phyloP scores from a whole-genome alignment of 257 asterid species.

The Solanum tarapatanum region DNA sequence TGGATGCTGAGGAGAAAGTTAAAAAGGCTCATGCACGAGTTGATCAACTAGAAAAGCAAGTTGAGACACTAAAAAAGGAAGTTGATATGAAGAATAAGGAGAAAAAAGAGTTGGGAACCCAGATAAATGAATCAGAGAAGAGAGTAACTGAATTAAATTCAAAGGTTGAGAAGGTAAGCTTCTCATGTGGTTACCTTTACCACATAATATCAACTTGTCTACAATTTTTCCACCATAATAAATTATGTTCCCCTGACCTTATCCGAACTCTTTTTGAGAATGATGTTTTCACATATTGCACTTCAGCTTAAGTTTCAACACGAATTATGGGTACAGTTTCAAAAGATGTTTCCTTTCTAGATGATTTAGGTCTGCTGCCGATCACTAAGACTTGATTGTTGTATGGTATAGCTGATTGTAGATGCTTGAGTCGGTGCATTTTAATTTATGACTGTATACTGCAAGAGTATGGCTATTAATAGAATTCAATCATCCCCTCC shows the following conservation, averaged over 20 bases:
- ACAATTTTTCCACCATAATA: neutral
- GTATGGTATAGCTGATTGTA: neutral
- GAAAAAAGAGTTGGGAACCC: conserved; percentile 42
- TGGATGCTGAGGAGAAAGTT: conserved; percentile 51
- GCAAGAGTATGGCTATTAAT: neutral
- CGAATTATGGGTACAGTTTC: neutral
- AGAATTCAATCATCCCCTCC: neutral
- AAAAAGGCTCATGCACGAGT: conserved; percentile 69
- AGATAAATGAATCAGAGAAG: conserved; percentile 45
- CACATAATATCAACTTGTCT: neutral
- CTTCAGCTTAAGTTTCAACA: neutral
- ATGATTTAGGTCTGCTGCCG: neutral
- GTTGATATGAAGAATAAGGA: conserved; percentile 40
- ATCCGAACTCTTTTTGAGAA: neutral
- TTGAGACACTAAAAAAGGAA: conserved; percentile 49
- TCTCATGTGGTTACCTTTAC: neutral
- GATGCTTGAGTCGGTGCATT: neutral
- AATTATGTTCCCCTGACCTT: neutral
- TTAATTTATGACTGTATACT: neutral
- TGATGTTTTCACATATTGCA: neutral
- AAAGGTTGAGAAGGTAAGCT: neutral
- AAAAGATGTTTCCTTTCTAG: neutral
- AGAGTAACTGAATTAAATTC: conserved; percentile 37
- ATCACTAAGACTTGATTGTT: neutral
- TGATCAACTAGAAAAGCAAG: conserved; percentile 54